phyloP scores from a whole-genome alignment of 345 rosid genomes.

The Crucihimalaya himalaica region DNA sequence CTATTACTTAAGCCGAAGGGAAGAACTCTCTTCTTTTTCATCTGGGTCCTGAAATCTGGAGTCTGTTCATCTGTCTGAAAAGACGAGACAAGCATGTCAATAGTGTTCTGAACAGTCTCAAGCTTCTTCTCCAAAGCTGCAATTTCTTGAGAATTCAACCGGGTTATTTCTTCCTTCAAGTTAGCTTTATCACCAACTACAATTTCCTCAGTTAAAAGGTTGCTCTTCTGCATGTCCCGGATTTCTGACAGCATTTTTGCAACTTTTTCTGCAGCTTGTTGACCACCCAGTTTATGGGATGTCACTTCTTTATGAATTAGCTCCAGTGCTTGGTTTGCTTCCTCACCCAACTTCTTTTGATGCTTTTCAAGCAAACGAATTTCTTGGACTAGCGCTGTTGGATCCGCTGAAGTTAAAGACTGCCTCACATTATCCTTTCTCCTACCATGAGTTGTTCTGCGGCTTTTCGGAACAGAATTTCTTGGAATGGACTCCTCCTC shows the following conservation, averaged over 20 bases:
- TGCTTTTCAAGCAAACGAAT: conserved; percentile 82
- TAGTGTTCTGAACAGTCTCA: conserved; percentile 83
- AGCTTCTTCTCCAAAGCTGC: conserved; percentile 81
- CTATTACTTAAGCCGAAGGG: conserved; percentile 73
- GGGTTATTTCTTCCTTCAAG: conserved; percentile 77
- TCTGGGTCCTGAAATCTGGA: conserved; percentile 57
- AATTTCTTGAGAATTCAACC: conserved; percentile 81
- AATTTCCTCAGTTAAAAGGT: conserved; percentile 57
- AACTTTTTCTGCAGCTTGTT: conserved; percentile 76
- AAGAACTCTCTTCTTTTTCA: conserved; percentile 71
- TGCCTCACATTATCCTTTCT: conserved; percentile 59
- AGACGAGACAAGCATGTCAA: conserved; percentile 72
- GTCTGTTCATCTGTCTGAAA: conserved; percentile 50
- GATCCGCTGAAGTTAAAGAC: conserved; percentile 70
- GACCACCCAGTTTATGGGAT: conserved; percentile 73
- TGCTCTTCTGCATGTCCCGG: conserved; percentile 68
- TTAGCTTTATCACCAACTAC: conserved; percentile 53
- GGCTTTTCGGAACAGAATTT: conserved; percentile 46
- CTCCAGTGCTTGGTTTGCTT: conserved; percentile 89
- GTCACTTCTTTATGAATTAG: conserved; percentile 91
- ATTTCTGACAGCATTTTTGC: conserved; percentile 85
- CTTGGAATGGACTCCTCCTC: conserved; percentile 46
- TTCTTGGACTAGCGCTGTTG: conserved; percentile 75
- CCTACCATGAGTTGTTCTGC: conserved; percentile 43
- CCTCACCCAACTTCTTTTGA: conserved; percentile 84